Evolutionary conservation across 1,284 basidiomycete genomes (phyloP).

Genomic region (Ganoderma meredithae): DNA sequence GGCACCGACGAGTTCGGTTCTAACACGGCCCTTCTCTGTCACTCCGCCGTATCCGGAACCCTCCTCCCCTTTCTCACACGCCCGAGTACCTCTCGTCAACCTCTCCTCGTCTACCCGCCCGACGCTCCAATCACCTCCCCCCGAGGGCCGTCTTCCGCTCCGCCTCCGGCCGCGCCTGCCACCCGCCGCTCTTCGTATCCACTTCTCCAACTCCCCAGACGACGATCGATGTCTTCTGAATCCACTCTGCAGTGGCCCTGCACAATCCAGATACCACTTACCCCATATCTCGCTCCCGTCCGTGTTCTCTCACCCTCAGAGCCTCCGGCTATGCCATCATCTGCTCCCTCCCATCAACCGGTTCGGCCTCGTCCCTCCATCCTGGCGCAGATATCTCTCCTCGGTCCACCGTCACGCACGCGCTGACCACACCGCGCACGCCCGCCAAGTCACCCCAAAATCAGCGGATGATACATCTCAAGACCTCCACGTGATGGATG

Average conservation of each 20-base stretch:
- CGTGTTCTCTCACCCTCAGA: slow-evolving; percentile 1
- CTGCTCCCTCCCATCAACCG: slow-evolving; percentile 13
- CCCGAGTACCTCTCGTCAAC: slow-evolving; percentile 17
- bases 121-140: slow-evolving; percentile 8
- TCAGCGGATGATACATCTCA: slow-evolving; percentile 30
- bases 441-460: slow-evolving; percentile 24
- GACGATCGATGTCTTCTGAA: not conserved
- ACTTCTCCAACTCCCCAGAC: not conserved
- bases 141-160: slow-evolving; percentile 1
- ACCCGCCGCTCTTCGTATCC: not conserved
- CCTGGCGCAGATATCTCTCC: slow-evolving; percentile 11
- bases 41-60: slow-evolving; percentile 21
- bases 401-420: slow-evolving; percentile 19
- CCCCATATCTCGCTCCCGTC: not conserved
- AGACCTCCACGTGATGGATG: slow-evolving; percentile 22
- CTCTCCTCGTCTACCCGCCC: not conserved
- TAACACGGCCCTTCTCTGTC: slow-evolving; percentile 32
- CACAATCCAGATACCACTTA: not conserved
- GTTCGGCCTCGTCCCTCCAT: slow-evolving; percentile 12
- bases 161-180: slow-evolving; percentile 1
- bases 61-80: slow-evolving; percentile 25
- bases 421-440: slow-evolving; percentile 23
- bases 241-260: not conserved
- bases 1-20: slow-evolving; percentile 31
- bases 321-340: slow-evolving; percentile 6